Evolutionary conservation across 306 rosid genomes (phyloP).

Genomic region (Cajanus cajan): DNA sequence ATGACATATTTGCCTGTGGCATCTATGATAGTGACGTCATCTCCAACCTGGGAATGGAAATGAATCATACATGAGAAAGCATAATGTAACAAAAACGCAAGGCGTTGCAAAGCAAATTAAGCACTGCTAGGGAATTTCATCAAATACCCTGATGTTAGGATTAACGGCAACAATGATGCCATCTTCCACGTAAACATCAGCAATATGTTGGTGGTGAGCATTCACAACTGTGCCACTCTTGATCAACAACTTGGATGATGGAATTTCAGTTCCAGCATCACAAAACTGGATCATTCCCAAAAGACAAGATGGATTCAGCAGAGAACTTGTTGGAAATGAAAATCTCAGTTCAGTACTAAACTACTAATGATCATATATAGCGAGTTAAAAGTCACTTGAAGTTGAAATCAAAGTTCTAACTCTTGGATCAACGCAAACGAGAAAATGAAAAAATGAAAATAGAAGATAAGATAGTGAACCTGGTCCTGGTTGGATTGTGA

Average conservation of each 20-base stretch:
- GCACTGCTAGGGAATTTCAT: not conserved
- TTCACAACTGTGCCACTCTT: conserved; percentile 75
- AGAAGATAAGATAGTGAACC: not conserved
- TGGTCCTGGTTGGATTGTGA: conserved; percentile 39
- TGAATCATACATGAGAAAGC: not conserved
- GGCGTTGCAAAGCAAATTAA: not conserved
- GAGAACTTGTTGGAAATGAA: not conserved
- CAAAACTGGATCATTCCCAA: conserved; percentile 46
- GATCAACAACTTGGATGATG: conserved; percentile 57
- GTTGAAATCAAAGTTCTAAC: not conserved
- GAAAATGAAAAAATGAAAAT: not conserved
- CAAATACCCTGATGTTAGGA: conserved; percentile 53
- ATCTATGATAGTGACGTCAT: conserved; percentile 71
- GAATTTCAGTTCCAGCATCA: conserved; percentile 49
- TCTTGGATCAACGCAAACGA: not conserved
- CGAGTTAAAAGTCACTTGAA: not conserved
- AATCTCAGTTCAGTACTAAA: not conserved
- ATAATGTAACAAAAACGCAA: not conserved
- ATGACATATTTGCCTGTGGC: conserved; percentile 82
- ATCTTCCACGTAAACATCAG: conserved; percentile 78
- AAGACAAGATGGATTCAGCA: not conserved
- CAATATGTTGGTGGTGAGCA: conserved; percentile 61
- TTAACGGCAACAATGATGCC: conserved; percentile 66
- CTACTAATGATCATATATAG: not conserved
- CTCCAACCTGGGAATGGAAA: conserved; percentile 56